Percentiles rank a stretch among this genome's conserved stretches.
Conservation (phyloP, 2,329 filamentous ascomycete species). For the Teratosphaeriaceae sp. region DNA sequence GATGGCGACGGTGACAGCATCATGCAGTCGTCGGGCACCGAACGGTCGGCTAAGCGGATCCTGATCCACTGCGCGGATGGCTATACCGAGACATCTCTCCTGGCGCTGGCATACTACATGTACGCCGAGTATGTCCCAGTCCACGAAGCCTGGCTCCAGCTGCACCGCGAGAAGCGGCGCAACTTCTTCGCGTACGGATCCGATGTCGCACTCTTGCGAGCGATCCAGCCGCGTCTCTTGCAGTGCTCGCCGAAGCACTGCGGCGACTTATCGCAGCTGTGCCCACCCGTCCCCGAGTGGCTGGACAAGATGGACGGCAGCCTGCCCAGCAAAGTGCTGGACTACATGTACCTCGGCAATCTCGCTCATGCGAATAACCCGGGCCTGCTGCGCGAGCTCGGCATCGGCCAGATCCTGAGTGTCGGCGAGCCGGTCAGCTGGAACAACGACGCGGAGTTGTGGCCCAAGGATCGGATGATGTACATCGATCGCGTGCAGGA, state of each 20-base stretch:
- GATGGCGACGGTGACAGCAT: constrained; percentile 53
- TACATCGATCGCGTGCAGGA: constrained; percentile 84
- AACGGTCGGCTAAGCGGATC: constrained; percentile 53
- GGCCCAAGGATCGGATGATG: constrained; percentile 73
- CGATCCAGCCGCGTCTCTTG: constrained; percentile 69
- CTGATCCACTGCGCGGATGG: constrained; percentile 92
- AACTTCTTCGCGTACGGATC: constrained; percentile 97
- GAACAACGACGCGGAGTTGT: constrained; percentile 64
- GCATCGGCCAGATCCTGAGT: constrained; percentile 81
- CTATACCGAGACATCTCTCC: constrained; percentile 88
- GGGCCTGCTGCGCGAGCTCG: constrained; percentile 68
- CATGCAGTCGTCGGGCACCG: constrained; percentile 37
- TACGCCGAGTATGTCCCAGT: constrained; percentile 77
- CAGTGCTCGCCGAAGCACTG: constrained; percentile 55
- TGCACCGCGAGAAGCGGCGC: constrained; percentile 73
- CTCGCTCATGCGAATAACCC: constrained; percentile 91
- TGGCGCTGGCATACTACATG: constrained; percentile 88
- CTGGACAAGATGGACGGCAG: constrained; percentile 79
- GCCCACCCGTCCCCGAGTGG: constrained; percentile 66
- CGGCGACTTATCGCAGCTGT: constrained; percentile 46
- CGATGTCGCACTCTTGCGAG: constrained; percentile 75
- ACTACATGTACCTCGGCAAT: constrained; percentile 96
- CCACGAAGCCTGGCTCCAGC: constrained; percentile 76
- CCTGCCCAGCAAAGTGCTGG: constrained; percentile 77
- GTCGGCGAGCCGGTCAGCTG: constrained; percentile 86